Evolutionary conservation across 176 grass and related monocot genomes (phyloP).

Genomic region (Musa troglodytarum): DNA sequence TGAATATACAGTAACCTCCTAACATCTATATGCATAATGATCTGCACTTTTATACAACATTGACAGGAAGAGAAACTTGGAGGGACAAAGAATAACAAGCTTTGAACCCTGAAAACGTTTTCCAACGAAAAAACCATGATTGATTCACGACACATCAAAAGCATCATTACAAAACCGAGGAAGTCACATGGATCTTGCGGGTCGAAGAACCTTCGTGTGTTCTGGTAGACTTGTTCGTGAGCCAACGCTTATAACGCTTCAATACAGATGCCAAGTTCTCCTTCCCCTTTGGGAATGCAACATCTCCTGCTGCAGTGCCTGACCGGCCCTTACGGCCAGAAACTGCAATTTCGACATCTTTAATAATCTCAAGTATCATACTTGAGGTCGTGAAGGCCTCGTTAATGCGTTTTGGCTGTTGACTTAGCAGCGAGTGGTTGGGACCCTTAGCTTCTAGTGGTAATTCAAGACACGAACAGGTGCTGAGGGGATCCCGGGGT

Average conservation of each 20-base stretch:
- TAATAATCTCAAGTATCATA: constrained; percentile 67
- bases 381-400: constrained; percentile 57
- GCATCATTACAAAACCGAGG: constrained; percentile 1
- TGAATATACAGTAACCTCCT: neutral
- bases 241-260: constrained; percentile 86
- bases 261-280: constrained; percentile 96
- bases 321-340: constrained; percentile 85
- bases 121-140: constrained; percentile 22
- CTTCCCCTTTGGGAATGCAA: constrained; percentile 97
- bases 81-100: neutral
- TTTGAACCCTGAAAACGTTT: constrained; percentile 13
- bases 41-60: constrained; percentile 10
- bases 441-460: constrained; percentile 15
- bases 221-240: constrained; percentile 40
- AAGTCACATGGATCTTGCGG: neutral
- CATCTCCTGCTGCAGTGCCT: constrained; percentile 78
- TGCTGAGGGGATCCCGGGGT: neutral
- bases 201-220: constrained; percentile 4
- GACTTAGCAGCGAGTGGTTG: constrained; percentile 11
- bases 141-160: neutral
- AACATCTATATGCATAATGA: neutral
- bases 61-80: neutral
- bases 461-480: neutral
- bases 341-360: constrained; percentile 62
- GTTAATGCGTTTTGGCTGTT: constrained; percentile 19